phyloP scores from a whole-genome alignment of 768 basidiomycete species.

The Panaeolus papilionaceus region DNA sequence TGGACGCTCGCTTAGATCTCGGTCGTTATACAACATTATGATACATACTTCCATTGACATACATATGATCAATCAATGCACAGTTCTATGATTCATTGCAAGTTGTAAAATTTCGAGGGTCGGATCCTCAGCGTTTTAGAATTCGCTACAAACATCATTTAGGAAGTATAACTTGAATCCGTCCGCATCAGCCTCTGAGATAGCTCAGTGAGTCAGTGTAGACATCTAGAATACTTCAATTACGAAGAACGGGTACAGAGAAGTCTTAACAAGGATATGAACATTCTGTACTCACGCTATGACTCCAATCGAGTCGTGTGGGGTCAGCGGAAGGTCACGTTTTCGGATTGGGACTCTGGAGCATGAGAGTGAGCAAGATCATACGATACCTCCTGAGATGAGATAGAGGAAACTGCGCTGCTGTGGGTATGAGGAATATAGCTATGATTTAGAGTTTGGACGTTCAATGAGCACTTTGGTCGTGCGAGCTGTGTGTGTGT shows the following conservation, averaged over 20 bases:
- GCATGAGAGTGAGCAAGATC: neutral
- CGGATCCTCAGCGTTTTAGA: too few relatives aligned
- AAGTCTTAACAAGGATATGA: neutral
- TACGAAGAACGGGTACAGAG: neutral
- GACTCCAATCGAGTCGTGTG: neutral
- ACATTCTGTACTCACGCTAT: conserved; percentile 5
- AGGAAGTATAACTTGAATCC: neutral
- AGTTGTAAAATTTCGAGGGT: too few relatives aligned
- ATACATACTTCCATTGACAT: too few relatives aligned
- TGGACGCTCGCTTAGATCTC: neutral
- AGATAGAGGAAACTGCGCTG: too few relatives aligned
- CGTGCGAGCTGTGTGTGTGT: too few relatives aligned
- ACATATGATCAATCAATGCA: neutral
- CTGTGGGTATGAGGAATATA: too few relatives aligned
- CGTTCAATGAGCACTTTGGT: too few relatives aligned
- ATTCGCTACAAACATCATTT: too few relatives aligned
- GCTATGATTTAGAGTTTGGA: too few relatives aligned
- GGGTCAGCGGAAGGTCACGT: neutral
- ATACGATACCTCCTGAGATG: too few relatives aligned
- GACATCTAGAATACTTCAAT: neutral
- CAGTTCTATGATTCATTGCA: neutral
- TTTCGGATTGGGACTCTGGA: neutral
- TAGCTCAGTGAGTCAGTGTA: neutral
- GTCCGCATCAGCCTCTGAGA: neutral
- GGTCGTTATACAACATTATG: too few relatives aligned